Conservation (phyloP, 768 basidiomycete genomes). For the Lenzites betulinus region DNA sequence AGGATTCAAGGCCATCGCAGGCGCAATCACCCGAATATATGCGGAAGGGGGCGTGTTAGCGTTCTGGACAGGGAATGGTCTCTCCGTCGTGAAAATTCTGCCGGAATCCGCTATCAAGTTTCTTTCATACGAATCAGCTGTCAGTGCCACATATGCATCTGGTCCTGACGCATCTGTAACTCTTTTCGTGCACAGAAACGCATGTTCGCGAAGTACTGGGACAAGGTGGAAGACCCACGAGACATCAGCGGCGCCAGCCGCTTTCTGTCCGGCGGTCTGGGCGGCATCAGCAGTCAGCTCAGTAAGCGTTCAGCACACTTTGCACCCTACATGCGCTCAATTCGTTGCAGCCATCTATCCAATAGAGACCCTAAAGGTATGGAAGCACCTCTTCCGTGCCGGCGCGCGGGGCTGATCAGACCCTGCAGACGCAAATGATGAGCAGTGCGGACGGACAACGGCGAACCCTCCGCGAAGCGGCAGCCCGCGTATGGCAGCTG, state of each 20-base stretch:
- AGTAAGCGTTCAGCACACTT: constrained; percentile 48
- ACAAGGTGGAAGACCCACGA: constrained; percentile 84
- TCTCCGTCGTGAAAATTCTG: constrained; percentile 94
- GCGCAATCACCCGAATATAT: constrained; percentile 82
- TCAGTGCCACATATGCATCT: constrained; percentile 40
- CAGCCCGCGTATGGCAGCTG: constrained; percentile 71
- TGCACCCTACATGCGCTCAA: constrained; percentile 11
- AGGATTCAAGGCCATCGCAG: constrained; percentile 64
- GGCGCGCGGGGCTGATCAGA: neutral
- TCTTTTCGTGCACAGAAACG: constrained; percentile 66
- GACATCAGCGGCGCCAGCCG: constrained; percentile 91
- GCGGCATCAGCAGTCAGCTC: constrained; percentile 91
- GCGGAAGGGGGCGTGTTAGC: constrained; percentile 84
- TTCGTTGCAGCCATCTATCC: constrained; percentile 83
- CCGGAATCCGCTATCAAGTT: constrained; percentile 99
- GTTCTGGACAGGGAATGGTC: constrained; percentile 97
- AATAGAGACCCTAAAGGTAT: constrained; percentile 91
- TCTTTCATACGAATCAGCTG: constrained; percentile 90
- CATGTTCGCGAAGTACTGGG: constrained; percentile 88
- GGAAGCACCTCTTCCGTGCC: too few species aligned
- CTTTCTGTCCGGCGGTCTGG: constrained; percentile 94
- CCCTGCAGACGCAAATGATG: constrained; percentile 88
- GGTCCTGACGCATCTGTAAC: neutral
- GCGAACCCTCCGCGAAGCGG: constrained; percentile 61
- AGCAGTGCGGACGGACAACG: constrained; percentile 68